Percentiles rank a stretch among this genome's conserved stretches.
phyloP scores from a whole-genome alignment of 352 stramenopile species.

The Phytophthora fragariae region DNA sequence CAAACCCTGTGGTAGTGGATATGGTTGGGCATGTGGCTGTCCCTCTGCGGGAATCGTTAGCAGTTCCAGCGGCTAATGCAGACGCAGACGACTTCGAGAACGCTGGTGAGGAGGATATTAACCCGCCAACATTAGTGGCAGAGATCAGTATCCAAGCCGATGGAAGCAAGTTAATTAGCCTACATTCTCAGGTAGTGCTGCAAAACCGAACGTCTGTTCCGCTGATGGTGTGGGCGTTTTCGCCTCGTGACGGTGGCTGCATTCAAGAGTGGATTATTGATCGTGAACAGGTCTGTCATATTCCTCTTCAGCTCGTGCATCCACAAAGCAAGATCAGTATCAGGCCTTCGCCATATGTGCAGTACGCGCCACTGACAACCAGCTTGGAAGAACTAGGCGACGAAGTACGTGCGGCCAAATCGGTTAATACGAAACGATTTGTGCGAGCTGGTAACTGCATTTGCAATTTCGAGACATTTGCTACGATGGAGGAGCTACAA shows the following conservation, averaged over 20 bases:
- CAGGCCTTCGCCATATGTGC: constrained; percentile 80
- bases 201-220: constrained; percentile 89
- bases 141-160: constrained; percentile 90
- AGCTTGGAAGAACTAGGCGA: constrained; percentile 84
- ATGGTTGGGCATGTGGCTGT: constrained; percentile 89
- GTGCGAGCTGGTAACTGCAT: constrained; percentile 77
- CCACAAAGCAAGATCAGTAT: constrained; percentile 91
- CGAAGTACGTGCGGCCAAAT: constrained; percentile 72
- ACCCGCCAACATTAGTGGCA: constrained; percentile 78
- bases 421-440: constrained; percentile 84
- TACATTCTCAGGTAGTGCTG: constrained; percentile 89
- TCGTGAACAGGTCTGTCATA: constrained; percentile 81
- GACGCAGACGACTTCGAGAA: constrained; percentile 44
- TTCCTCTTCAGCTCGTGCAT: constrained; percentile 87
- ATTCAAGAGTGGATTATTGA: constrained; percentile 88
- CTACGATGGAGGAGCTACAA: constrained; percentile 71
- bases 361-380: constrained; percentile 85
- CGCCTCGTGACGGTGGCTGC: constrained; percentile 76
- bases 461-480: constrained; percentile 86
- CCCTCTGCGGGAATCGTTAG: constrained; percentile 65
- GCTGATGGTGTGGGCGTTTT: constrained; percentile 91
- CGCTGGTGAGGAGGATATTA: constrained; percentile 62
- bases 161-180: constrained; percentile 88
- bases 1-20: constrained; percentile 87
- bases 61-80: constrained; percentile 13